Evolutionary conservation across 148 eudicot species (phyloP), one percentile per base, ranked within the genome.

Genomic region (Cornus florida): DNA sequence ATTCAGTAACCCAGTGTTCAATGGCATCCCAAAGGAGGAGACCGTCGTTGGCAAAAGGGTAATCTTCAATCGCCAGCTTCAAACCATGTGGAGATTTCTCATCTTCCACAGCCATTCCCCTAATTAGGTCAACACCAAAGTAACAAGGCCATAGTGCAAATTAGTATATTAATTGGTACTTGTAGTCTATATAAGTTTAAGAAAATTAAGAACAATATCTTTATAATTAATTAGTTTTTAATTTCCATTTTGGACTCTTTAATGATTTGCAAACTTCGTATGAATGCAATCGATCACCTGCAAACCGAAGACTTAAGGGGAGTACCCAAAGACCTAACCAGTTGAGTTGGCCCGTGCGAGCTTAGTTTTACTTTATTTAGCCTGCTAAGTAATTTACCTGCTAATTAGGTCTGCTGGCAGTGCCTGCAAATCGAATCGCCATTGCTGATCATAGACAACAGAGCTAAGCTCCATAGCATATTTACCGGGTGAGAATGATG

Each of bases 41-140:
- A 23, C 98, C 98, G 32, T 94, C 98, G 23, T 83, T 92, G 12
- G 96, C 98, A 32, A 77, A 94, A 28, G 96, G 97, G 57, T 90
- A 92, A 85, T 94, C 98, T 69, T 89, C 83, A 68, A 94, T 90
- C 41, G 89, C 69, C 32, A 92, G 83, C 77, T 89, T 91, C 38
- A 94, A 72, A 33, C 96, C 97, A 69, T 92, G 98, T 0, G 92
- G 92, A 6, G 88, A 82, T 10, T 66, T 79, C 77, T 89, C 84
- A 77, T 94, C 93, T 75, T 90, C 90, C 60, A 76, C 86, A 2
- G 97, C 95, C 89, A 93, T 78, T 85, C 97, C 95, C 83, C 92
- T 89, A 4, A 2, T 11, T 53, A 53, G 3, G 19, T 16, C 59
- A 35, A 35, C 38, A 35, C 38, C 38, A 4, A 35, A 35, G 38